phyloP scores from a whole-genome alignment of 2,329 filamentous ascomycete genomes.

The Zymoseptoria pseudotritici region DNA sequence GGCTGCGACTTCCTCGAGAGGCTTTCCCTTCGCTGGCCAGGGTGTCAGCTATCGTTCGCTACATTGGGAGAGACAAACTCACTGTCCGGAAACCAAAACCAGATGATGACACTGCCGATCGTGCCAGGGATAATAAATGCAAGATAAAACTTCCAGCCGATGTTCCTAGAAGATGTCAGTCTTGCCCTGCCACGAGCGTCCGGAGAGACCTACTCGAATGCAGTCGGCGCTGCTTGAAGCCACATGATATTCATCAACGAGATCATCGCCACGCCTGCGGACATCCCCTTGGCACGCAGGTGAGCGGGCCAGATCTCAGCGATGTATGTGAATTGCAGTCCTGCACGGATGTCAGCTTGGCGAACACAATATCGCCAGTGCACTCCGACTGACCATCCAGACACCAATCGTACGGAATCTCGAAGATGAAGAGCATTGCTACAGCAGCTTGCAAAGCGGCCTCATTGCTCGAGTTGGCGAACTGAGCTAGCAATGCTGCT shows the following conservation, averaged over 20 bases:
- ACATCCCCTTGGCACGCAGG: conserved; percentile 20
- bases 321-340: conserved; percentile 18
- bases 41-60: background rate
- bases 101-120: conserved; percentile 11
- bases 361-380: no score
- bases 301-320: conserved; percentile 14
- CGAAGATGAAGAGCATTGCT: conserved; percentile 13
- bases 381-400: no score
- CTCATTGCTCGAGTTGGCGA: conserved; percentile 7
- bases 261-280: conserved; percentile 16
- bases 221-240: conserved; percentile 15
- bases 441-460: conserved; percentile 12
- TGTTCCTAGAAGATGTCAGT: background rate
- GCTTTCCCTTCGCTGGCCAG: conserved; percentile 7
- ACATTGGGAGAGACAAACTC: background rate
- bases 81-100: conserved; percentile 11
- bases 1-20: conserved; percentile 16
- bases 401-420: conserved; percentile 14
- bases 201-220: background rate
- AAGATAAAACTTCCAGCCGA: conserved; percentile 15
- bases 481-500: conserved; percentile 14
- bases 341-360: no score
- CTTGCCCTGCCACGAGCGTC: background rate
- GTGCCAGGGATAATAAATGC: conserved; percentile 15
- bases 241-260: conserved; percentile 21